Evolutionary conservation across 2,329 filamentous ascomycete genomes (phyloP).

Genomic region (Myotisia sp.): DNA sequence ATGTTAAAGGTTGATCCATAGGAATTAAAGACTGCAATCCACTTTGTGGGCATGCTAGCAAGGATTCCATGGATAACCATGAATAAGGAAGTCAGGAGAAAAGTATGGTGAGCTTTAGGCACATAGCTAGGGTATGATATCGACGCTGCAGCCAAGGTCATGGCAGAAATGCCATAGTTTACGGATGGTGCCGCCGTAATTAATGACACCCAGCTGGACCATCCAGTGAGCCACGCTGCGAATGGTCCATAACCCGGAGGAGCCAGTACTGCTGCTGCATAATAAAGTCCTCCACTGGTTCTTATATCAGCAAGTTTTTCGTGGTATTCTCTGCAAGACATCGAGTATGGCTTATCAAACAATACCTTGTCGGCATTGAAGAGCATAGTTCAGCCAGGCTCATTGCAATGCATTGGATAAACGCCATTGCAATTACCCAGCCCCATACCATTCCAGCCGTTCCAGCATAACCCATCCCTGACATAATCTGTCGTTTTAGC

Average conservation of each 20-base stretch:
- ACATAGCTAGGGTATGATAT: conserved; percentile 52
- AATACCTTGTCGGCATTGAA: conserved; percentile 53
- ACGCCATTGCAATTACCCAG: conserved; percentile 58
- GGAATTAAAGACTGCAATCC: conserved; percentile 57
- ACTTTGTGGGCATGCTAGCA: conserved; percentile 56
- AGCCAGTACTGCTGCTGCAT: conserved; percentile 57
- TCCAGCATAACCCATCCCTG: conserved; percentile 40
- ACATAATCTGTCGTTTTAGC: too few relatives aligned
- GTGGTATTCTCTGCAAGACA: too few relatives aligned
- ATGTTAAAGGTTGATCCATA: conserved; percentile 59
- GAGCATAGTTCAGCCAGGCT: conserved; percentile 59
- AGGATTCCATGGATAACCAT: conserved; percentile 55
- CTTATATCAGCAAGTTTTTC: neutral
- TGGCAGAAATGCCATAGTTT: conserved; percentile 51
- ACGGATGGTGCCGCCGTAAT: conserved; percentile 53
- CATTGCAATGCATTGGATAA: conserved; percentile 56
- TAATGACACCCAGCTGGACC: conserved; percentile 57
- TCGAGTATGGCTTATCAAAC: neutral
- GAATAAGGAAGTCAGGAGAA: conserved; percentile 51
- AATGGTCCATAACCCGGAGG: conserved; percentile 51
- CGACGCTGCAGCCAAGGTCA: conserved; percentile 58
- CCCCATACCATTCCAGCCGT: conserved; percentile 59
- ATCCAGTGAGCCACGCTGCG: conserved; percentile 55
- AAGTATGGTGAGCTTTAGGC: conserved; percentile 52
- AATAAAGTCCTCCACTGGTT: conserved; percentile 52